Base-by-base conservation (phyloP, 2,329 filamentous ascomycete genomes). In the Pseudomassariella vexata region DNA sequence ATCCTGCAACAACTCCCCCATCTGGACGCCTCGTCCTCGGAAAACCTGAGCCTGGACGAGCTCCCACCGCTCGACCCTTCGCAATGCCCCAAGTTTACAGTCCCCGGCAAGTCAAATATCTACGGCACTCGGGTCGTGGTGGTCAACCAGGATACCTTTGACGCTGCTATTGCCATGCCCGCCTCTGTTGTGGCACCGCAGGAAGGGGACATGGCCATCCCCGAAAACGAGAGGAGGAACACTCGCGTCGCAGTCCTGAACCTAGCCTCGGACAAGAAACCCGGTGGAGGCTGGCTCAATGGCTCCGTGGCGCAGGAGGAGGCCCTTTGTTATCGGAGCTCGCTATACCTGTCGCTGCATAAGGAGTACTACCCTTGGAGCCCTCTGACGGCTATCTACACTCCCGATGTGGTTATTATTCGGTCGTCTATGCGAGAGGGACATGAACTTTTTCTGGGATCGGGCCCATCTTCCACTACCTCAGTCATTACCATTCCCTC, bases 301-400 rank as follows among this genome's bases (percentile, higher is more conserved):
- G 73, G 73, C 23, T 57, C 69, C 34, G 47, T 67, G 9, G 74
- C 73, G 3, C 75, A 79, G 49, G 74, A 79, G 56, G 75, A 79
- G 58, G 64, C 66, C 10, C 58, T 79, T n/a, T 79, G 71, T 53
- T 72, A 70, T 42, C 65, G 73, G 21, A 68, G 63, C 27, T 60
- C 63, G 0, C 61, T 68, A 12, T 62, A 50, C 33, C 40, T 52
- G 14, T 59, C 59, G 3, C 52, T 67, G n/a, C 39, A 42, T 24
- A 31, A 27, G 23, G 9, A 12, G 5, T 39, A 49, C 31, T 55
- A 52, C 28, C 52, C 46, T 5, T 42, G 42, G 34, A 19, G n/a
- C 15, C 26, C 39, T 5, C 31, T 38, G 6, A 33, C 40, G 17
- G 52, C 42, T 9, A 7, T 57, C n/a, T 59, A 56, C 39, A 54